Evolutionary conservation across 176 grass and related monocot genomes (phyloP), one percentile per base, ranked within the genome.

Genomic region (Musa itinerans): DNA sequence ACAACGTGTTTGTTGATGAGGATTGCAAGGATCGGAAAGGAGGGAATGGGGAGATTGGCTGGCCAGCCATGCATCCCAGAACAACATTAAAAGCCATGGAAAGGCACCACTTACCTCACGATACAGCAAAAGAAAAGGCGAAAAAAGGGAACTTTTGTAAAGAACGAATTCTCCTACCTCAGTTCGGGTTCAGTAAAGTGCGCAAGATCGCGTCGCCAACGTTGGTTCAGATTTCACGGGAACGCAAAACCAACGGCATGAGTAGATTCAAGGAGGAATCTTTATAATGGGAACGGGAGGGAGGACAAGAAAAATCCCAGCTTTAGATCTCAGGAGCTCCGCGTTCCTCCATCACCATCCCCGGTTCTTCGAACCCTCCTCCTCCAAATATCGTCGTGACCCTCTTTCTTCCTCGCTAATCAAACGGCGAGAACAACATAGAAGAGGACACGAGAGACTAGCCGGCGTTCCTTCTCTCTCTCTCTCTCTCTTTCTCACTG

Each of bases 151-250:
- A 26, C 50, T 53, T 69, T 69, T 20, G 27, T n/a, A n/a, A 22
- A 70, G 68, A 21, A 11, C 8, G 69, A 52, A 29, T 65, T 53
- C 48, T 34, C 48, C 19, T 26, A 20, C 54, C 57, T 10, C 20
- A 26, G 56, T 69, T 69, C 77, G 14, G 70, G 77, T 69, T 58
- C 56, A 65, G 49, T 80, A 63, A 73, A 65, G 56, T 63, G 43
- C 15, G 50, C 57, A 80, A 52, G 43, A 73, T 73, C 15, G 78
- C 69, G 24, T 66, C 11, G 9, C 68, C 43, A 20, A 29, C 43
- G 48, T 27, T 15, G 23, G 57, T 56, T 26, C 53, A 25, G 72
- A 27, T 16, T 54, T 25, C 16, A 52, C 19, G 20, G 25, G 14
- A 59, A 53, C 16, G 19, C 13, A 52, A 63, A 54, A 79, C 25